Evolutionary conservation across 164 flowering plant species (phyloP).

Genomic region (Tetrastigma voinierianum): DNA sequence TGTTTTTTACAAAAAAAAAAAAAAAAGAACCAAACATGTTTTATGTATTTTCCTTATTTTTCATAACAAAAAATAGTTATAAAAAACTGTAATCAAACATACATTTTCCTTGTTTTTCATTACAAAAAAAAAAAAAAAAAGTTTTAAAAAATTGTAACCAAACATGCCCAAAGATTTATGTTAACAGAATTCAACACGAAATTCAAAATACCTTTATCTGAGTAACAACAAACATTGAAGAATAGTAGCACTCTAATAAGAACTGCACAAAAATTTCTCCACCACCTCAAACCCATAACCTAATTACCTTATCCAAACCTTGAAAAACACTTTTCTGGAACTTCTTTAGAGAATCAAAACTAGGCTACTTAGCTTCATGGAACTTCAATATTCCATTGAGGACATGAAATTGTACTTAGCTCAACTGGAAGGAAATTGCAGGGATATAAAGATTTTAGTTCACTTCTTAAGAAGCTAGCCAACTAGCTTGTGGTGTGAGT

Average conservation of each 20-base stretch:
- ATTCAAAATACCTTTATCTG: conserved; percentile 22
- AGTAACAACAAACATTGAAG: conserved; percentile 12
- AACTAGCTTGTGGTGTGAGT: neutral
- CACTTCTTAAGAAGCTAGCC: neutral
- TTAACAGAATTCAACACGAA: too few species aligned
- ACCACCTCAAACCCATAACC: conserved; percentile 6
- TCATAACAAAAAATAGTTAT: too few species aligned
- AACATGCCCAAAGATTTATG: too few species aligned
- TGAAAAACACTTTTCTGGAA: neutral
- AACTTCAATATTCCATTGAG: neutral
- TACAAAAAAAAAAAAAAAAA: too few species aligned
- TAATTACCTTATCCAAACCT: neutral
- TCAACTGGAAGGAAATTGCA: conserved; percentile 8
- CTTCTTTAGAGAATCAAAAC: neutral
- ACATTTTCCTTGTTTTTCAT: too few species aligned
- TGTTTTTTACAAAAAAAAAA: too few species aligned
- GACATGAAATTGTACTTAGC: neutral
- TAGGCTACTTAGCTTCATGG: neutral
- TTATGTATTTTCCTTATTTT: too few species aligned
- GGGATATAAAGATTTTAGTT: conserved; percentile 11
- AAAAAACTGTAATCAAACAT: too few species aligned
- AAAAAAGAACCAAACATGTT: too few species aligned
- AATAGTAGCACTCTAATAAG: neutral
- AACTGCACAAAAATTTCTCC: conserved; percentile 1
- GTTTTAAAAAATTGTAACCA: too few species aligned